phyloP scores from a whole-genome alignment of 257 asterid genomes.

The Solanum megistacrolobum region DNA sequence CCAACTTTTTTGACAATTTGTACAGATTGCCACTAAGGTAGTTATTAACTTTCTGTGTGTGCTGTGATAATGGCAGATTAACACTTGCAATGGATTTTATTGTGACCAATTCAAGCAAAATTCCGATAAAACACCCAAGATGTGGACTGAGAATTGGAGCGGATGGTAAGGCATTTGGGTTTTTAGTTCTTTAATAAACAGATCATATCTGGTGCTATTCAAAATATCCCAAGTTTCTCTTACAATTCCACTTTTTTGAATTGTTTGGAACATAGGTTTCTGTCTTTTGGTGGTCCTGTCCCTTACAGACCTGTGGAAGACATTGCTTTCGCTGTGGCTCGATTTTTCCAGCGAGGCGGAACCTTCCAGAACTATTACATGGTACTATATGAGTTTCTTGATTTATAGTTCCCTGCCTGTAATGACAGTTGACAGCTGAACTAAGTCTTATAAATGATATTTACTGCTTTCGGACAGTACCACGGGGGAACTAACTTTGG shows the following conservation, averaged over 20 bases:
- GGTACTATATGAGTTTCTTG: slow-evolving; percentile 30
- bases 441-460: neutral
- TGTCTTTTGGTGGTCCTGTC: slow-evolving; percentile 57
- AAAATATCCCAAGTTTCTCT: neutral
- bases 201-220: neutral
- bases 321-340: slow-evolving; percentile 81
- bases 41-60: neutral
- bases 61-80: slow-evolving; percentile 36
- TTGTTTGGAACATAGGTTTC: slow-evolving; percentile 38
- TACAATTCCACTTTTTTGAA: neutral
- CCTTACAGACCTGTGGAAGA: slow-evolving; percentile 87
- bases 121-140: slow-evolving; percentile 60
- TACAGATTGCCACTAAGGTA: neutral
- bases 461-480: slow-evolving; percentile 34
- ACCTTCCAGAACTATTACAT: slow-evolving; percentile 90
- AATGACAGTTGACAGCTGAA: neutral
- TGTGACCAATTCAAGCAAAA: slow-evolving; percentile 90
- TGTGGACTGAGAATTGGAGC: slow-evolving; percentile 98
- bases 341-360: slow-evolving; percentile 89
- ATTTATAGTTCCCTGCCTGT: neutral
- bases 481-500: slow-evolving; percentile 96
- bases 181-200: neutral
- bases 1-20: neutral
- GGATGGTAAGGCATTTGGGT: slow-evolving; percentile 53
- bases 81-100: slow-evolving; percentile 93